phyloP scores from a whole-genome alignment of 768 basidiomycete species.

The Pleurotus pulmonarius region DNA sequence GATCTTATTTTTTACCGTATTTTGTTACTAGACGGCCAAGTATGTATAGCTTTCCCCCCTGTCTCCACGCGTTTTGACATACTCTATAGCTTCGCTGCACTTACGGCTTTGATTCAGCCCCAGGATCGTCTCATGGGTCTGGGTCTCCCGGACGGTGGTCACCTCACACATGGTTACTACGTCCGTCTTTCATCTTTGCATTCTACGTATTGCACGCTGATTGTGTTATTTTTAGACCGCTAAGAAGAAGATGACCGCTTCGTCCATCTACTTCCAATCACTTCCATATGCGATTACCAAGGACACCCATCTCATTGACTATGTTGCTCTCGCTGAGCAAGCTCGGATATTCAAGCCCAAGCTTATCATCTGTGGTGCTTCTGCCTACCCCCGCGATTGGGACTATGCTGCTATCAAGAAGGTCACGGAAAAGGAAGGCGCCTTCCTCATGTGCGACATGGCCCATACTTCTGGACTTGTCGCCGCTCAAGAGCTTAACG shows the following conservation, averaged over 20 bases:
- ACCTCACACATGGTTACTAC: slow-evolving; percentile 97
- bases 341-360: slow-evolving; percentile 95
- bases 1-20: background rate
- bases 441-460: slow-evolving; percentile 94
- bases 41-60: background rate
- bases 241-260: slow-evolving; percentile 99
- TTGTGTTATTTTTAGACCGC: slow-evolving; percentile 57
- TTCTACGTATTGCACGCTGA: slow-evolving; percentile 7
- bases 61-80: slow-evolving; percentile 11
- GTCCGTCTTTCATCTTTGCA: slow-evolving; percentile 36
- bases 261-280: slow-evolving; percentile 99
- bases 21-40: slow-evolving; percentile 14
- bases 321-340: slow-evolving; percentile 72
- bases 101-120: slow-evolving; percentile 94
- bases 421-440: slow-evolving; percentile 83
- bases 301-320: slow-evolving; percentile 86
- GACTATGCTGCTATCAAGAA: slow-evolving; percentile 83
- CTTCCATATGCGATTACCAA: slow-evolving; percentile 88
- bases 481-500: slow-evolving; percentile 85
- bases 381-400: slow-evolving; percentile 98
- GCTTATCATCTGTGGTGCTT: slow-evolving; percentile 95
- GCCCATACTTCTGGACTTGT: slow-evolving; percentile 96
- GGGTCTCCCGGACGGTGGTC: slow-evolving; percentile 95
- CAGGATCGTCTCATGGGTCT: slow-evolving; percentile 99
- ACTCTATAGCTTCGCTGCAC: slow-evolving; percentile 79